Evolutionary conservation across 176 grass and related monocot species (phyloP).

Genomic region (Zea mays): DNA sequence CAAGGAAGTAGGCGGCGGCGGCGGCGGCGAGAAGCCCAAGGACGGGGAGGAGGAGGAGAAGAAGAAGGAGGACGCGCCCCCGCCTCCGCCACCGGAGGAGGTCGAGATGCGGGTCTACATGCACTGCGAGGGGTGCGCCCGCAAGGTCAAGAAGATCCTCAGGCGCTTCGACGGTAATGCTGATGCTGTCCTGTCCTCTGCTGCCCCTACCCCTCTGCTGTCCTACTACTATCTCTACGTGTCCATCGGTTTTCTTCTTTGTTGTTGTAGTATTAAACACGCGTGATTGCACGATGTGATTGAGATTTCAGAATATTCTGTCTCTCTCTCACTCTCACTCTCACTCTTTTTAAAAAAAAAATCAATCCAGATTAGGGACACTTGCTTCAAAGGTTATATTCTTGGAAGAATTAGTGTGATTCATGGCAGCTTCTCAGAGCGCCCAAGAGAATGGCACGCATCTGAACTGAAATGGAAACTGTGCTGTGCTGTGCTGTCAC

Average conservation of each 20-base stretch:
- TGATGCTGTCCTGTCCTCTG: no score
- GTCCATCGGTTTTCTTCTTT: background rate
- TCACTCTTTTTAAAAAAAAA: background rate
- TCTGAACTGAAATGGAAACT: background rate
- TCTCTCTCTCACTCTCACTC: background rate
- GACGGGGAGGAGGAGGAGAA: slow-evolving; percentile 35
- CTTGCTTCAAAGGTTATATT: slow-evolving; percentile 12
- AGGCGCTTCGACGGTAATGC: slow-evolving; percentile 71
- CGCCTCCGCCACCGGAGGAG: slow-evolving; percentile 69
- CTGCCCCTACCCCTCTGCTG: background rate
- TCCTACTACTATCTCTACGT: no score
- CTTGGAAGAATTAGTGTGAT: background rate
- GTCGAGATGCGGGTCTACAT: slow-evolving; percentile 97
- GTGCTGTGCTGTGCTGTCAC: background rate
- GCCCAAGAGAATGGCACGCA: slow-evolving; percentile 13
- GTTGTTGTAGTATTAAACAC: background rate
- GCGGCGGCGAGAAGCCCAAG: slow-evolving; percentile 38
- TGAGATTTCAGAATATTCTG: background rate
- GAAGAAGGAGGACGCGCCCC: slow-evolving; percentile 11
- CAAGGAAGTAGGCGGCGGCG: slow-evolving; percentile 25
- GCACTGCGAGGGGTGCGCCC: slow-evolving; percentile 94
- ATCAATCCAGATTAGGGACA: background rate
- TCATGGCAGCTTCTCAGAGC: slow-evolving; percentile 19
- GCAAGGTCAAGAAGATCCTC: slow-evolving; percentile 84
- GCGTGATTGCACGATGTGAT: background rate